Evolutionary conservation across 164 flowering plant species (phyloP), one percentile per base, ranked within the genome.

Genomic region (Umbilicus rupestris): DNA sequence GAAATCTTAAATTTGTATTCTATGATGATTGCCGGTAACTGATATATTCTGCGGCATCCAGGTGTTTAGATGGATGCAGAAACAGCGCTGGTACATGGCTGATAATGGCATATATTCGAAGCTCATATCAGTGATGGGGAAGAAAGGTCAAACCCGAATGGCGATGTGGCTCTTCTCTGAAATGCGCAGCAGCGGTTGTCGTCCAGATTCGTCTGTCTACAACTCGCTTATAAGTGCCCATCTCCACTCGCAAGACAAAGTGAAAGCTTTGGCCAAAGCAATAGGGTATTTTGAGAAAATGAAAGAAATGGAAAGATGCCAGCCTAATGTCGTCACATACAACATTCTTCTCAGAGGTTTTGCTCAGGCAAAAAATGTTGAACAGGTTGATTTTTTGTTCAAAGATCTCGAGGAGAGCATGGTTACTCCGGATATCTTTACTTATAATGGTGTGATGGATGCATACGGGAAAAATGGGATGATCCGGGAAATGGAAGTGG

Each of bases 41-140:
- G 11, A 7, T 22, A 15, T 24, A n/a, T 12, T 63, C 15, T 44
- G 42, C 8, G 3, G 3, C 67, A 65, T 73, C 64, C 79, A 94
- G 98, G 96, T 90, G 20, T 94, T 89, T 83, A 89, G 98, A 77
- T 94, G 95, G 98, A 90, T 90, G 97, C 97, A 94, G 74, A 94
- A 81, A 72, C 98, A 94, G 67, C 79, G 84, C 5, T 94, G 97
- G 98, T 90, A 94, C 57, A 62, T 90, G 41, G 96, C 97, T n/a
- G 99, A 94, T 78, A 91, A 85, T 81, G 97, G 97, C 6, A 78
- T 90, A 39, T 94, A 89, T 69, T 90, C 97, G 1, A 94, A 94
- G 77, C 67, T 94, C 69, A 94, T 94, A 66, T 80, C 98, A 12
- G 95, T 94, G 6, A 94, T 94, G 97, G 97, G 98, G 63, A 93